These are phyloP conservation scores for Imleria badia DNA, from an alignment of 768 basidiomycete species.

Conservation along the genomic window DNA sequence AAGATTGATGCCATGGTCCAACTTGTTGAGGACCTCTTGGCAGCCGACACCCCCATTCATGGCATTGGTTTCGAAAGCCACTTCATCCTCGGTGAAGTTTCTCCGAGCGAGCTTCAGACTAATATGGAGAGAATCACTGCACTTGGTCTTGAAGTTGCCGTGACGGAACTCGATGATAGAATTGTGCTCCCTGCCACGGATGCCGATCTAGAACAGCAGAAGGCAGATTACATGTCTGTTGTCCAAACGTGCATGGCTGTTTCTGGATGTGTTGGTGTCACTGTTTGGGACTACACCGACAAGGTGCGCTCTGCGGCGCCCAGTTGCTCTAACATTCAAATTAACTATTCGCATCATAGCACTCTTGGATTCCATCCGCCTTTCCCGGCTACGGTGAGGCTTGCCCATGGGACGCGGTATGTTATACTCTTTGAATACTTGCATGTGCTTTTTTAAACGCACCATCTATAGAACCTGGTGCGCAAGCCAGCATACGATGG, in stretches of 20 bases:
- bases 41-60: constrained; percentile 51
- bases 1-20: constrained; percentile 50
- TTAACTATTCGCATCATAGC: constrained; percentile 2
- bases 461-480: constrained; percentile 7
- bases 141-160: constrained; percentile 64
- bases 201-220: constrained; percentile 51
- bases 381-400: constrained; percentile 14
- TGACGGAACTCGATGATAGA: constrained; percentile 68
- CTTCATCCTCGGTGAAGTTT: constrained; percentile 57
- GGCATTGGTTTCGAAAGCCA: constrained; percentile 64
- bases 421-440: neutral
- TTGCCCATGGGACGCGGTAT: constrained; percentile 20
- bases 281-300: constrained; percentile 44
- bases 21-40: constrained; percentile 49
- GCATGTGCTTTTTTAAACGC: neutral
- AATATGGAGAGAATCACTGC: constrained; percentile 54
- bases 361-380: constrained; percentile 12
- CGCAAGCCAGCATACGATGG: constrained; percentile 18
- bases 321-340: constrained; percentile 19
- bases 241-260: constrained; percentile 52
- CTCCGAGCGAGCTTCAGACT: constrained; percentile 41
- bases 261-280: constrained; percentile 36
- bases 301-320: constrained; percentile 13
- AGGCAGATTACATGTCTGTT: constrained; percentile 55
- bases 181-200: constrained; percentile 51